Conservation (phyloP, 495 filamentous ascomycete species). For the Hypoxylon fragiforme region DNA sequence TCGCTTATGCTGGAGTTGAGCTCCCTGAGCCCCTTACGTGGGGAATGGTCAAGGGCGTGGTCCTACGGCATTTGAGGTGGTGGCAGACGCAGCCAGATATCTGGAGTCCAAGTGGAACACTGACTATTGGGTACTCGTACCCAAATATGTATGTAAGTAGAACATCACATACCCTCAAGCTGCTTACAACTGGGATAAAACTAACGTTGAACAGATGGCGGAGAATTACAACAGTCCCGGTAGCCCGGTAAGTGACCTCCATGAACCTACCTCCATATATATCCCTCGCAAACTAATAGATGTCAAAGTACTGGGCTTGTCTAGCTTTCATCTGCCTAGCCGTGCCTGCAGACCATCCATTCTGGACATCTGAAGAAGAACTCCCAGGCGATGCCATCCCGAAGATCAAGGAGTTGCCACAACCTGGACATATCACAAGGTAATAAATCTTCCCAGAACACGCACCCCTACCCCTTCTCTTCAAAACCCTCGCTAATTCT, state of each 20-base stretch:
- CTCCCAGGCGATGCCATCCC: slow-evolving; percentile 60
- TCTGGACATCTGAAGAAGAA: slow-evolving; percentile 71
- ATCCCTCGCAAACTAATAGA: not conserved
- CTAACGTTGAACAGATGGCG: slow-evolving; percentile 47
- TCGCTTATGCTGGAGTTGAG: slow-evolving; percentile 74
- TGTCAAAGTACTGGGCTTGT: slow-evolving; percentile 71
- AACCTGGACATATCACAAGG: slow-evolving; percentile 71
- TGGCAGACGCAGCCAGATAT: slow-evolving; percentile 75
- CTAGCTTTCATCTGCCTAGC: slow-evolving; percentile 74
- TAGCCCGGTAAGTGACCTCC: slow-evolving; percentile 43
- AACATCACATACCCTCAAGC: not conserved
- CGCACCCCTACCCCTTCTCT: not conserved
- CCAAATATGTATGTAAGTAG: slow-evolving; percentile 72
- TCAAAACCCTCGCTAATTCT: no score
- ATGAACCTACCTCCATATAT: no score
- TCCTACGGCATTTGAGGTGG: slow-evolving; percentile 74
- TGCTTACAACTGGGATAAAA: not conserved
- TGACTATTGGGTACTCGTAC: slow-evolving; percentile 77
- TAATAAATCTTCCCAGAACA: slow-evolving; percentile 29
- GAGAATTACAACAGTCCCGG: slow-evolving; percentile 83
- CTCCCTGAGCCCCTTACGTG: slow-evolving; percentile 70
- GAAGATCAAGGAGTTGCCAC: slow-evolving; percentile 57
- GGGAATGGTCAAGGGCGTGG: slow-evolving; percentile 76
- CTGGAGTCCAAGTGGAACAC: slow-evolving; percentile 70
- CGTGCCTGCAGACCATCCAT: slow-evolving; percentile 67